Base-by-base conservation (phyloP, 1,284 basidiomycete species). In the Sanghuangporus sanghuang region DNA sequence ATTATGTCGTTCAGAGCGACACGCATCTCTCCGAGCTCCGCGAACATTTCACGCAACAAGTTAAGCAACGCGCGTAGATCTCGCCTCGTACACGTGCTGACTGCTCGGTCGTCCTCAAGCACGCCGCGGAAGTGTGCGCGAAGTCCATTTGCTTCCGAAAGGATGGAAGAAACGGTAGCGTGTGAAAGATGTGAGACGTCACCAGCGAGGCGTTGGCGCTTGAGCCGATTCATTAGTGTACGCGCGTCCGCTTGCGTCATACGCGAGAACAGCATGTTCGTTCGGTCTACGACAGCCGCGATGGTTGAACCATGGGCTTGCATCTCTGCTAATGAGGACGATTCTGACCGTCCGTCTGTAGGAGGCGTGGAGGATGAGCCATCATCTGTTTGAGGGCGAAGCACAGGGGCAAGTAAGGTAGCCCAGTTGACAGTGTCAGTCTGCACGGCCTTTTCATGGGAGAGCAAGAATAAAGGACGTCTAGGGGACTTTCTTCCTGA, bases 121-220 rank as follows among this genome's bases (percentile, higher is more conserved):
- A 91, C 81, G 1, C 79, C 77, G n/a, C 92, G 85, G 80, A 95
- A 95, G 57, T 91, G 88, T 11, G 80, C 75, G 5, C 94, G 87
- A 32, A 98, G 77, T 16, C 82, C 82, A 7, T 80, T 79, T 7
- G 88, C 80, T 62, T 99, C 96, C 40, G 80, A 76, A 16, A 95
- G 73, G 58, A 98, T 88, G 48, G 83, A 81, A 63, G 85, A 84
- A 63, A 98, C 82, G 0, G 95, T 98, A 21, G 85, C 86, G 46
- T 90, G 87, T 0, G 95, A 96, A 16, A 98, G 80, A 71, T 98
- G 93, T 14, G 87, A 85, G 18, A 98, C 84, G 69, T 98, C 96
- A 49, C 88, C 86, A 2, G 92, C 89, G 1, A 98, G 81, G 70
- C 96, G 86, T 68, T 98, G 96, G 54, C 95, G 89, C 75, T 95